These are phyloP conservation scores for Tylopilus plumbeoviolaceoides DNA, from an alignment of 768 basidiomycete genomes.

Conservation along the genomic window DNA sequence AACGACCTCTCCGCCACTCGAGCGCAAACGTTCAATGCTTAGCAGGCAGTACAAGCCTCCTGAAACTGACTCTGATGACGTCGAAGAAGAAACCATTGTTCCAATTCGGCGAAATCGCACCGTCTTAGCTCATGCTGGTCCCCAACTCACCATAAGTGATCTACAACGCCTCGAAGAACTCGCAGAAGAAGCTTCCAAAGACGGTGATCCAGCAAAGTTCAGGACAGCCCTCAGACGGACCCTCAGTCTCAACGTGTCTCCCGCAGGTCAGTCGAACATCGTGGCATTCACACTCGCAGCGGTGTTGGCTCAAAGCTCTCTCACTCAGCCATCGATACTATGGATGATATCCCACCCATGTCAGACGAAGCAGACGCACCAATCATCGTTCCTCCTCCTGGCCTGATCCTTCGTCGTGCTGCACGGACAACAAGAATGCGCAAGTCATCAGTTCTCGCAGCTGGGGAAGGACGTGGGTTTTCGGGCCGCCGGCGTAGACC, in stretches of 20 bases:
- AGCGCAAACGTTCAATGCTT: conserved; percentile 89
- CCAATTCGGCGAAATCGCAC: conserved; percentile 67
- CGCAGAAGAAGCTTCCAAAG: conserved; percentile 83
- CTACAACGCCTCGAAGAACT: conserved; percentile 92
- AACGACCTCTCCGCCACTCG: conserved; percentile 47
- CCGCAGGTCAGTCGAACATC: conserved; percentile 61
- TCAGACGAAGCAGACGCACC: conserved; percentile 86
- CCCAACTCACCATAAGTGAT: conserved; percentile 89
- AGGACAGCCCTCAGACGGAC: conserved; percentile 79
- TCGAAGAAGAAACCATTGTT: conserved; percentile 67
- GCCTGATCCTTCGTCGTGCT: conserved; percentile 84
- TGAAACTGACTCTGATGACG: conserved; percentile 68
- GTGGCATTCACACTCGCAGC: conserved; percentile 3
- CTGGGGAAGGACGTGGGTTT: conserved; percentile 84
- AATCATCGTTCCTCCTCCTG: conserved; percentile 79
- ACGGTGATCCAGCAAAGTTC: conserved; percentile 77
- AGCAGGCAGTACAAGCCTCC: conserved; percentile 88
- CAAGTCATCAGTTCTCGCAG: conserved; percentile 71
- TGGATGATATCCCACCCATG: conserved; percentile 64
- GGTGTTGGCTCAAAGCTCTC: conserved; percentile 20
- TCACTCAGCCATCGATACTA: conserved; percentile 55
- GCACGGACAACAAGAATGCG: conserved; percentile 90
- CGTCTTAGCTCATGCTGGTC: conserved; percentile 62
- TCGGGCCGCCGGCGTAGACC: conserved; percentile 33
- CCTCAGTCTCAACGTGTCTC: conserved; percentile 81